Conservation (phyloP, 75 land plant genomes). For the Selaginella moellendorffii region DNA sequence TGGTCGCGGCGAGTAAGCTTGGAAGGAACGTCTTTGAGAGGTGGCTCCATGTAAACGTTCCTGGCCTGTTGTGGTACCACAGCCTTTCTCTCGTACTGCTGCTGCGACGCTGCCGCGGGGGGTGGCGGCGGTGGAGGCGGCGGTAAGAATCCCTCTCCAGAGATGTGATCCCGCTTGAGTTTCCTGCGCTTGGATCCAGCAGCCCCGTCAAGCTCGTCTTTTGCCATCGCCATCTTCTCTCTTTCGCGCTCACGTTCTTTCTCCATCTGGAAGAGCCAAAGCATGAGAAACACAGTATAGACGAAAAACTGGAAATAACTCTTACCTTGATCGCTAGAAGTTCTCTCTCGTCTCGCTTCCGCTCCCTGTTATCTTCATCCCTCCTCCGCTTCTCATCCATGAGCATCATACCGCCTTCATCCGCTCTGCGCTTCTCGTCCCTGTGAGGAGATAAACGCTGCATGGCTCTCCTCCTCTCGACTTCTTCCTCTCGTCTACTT, state of each 20-base stretch:
- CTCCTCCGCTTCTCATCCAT: slow-evolving; percentile 74
- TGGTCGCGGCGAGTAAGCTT: slow-evolving; percentile 63
- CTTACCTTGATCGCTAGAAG: slow-evolving; percentile 50
- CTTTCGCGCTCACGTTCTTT: slow-evolving; percentile 28
- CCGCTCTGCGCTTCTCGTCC: slow-evolving; percentile 73
- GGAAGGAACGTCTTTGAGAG: slow-evolving; percentile 41
- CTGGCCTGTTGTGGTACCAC: slow-evolving; percentile 22
- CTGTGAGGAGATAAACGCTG: slow-evolving; percentile 67
- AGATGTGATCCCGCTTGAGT: slow-evolving; percentile 57
- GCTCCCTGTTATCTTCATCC: slow-evolving; percentile 69
- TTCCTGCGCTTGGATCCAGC: slow-evolving; percentile 66
- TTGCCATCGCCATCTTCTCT: slow-evolving; percentile 35
- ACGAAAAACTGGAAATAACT: not conserved
- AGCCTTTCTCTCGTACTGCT: slow-evolving; percentile 66
- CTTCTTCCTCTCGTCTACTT: slow-evolving; percentile 66
- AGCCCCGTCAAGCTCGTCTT: slow-evolving; percentile 44
- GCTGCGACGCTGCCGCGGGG: slow-evolving; percentile 24
- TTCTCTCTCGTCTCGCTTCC: slow-evolving; percentile 90
- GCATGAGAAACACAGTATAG: not conserved
- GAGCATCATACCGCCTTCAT: slow-evolving; percentile 32
- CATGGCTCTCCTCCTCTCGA: slow-evolving; percentile 51
- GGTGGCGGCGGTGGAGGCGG: slow-evolving; percentile 30
- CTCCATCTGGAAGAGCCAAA: slow-evolving; percentile 1
- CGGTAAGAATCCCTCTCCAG: slow-evolving; percentile 29
- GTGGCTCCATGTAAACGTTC: slow-evolving; percentile 49